Evolutionary conservation across 2,329 filamentous ascomycete genomes (phyloP).

Genomic region (Teratosphaeria viscida): DNA sequence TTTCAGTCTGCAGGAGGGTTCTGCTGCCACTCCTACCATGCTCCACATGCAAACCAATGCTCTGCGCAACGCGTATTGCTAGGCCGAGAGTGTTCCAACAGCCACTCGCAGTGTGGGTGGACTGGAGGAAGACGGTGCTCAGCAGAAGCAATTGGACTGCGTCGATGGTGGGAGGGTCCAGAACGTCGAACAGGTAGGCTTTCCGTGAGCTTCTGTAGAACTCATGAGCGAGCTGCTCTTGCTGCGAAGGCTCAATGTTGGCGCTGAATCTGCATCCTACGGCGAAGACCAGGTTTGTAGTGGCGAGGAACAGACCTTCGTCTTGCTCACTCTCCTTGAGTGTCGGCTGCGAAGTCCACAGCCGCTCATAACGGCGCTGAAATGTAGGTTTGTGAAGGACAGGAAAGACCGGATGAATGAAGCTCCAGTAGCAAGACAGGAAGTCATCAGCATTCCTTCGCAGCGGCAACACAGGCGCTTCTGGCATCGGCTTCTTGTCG

Average conservation of each 20-base stretch:
- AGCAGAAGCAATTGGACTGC: slow-evolving; percentile 17
- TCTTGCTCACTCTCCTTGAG: slow-evolving; percentile 9
- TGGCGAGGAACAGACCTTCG: slow-evolving; percentile 16
- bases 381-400: slow-evolving; percentile 17
- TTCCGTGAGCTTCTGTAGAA: slow-evolving; percentile 18
- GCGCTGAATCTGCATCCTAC: slow-evolving; percentile 17
- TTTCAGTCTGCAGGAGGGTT: slow-evolving; percentile 54
- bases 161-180: slow-evolving; percentile 16
- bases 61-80: slow-evolving; percentile 53
- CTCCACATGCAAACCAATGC: slow-evolving; percentile 59
- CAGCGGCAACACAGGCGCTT: background rate
- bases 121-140: slow-evolving; percentile 16
- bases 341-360: slow-evolving; percentile 8
- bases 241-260: slow-evolving; percentile 11
- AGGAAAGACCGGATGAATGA: slow-evolving; percentile 18
- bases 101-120: slow-evolving; percentile 15
- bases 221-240: slow-evolving; percentile 14
- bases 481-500: slow-evolving; percentile 5
- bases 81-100: slow-evolving; percentile 19
- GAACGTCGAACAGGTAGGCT: slow-evolving; percentile 15
- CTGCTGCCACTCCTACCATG: slow-evolving; percentile 39
- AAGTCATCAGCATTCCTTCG: slow-evolving; percentile 18
- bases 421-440: slow-evolving; percentile 17
- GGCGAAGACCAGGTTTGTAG: slow-evolving; percentile 17
- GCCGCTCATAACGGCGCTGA: slow-evolving; percentile 13